Evolutionary conservation across 192 early-diverging fungal species (phyloP).

Genomic region (Tieghemiomyces parasiticus): DNA sequence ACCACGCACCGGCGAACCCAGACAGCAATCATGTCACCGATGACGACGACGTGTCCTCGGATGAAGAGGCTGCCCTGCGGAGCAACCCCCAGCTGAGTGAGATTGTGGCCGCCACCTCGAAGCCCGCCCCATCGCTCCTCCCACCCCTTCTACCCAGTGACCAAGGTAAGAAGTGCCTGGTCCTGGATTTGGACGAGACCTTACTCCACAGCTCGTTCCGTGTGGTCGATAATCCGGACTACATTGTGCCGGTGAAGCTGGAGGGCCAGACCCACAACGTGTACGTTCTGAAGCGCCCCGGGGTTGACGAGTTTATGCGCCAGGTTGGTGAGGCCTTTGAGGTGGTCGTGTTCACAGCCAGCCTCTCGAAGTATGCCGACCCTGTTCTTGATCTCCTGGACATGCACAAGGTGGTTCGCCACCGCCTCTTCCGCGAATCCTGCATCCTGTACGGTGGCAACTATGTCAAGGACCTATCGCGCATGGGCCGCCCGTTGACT

Average conservation of each 20-base stretch:
- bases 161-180: conserved; percentile 73
- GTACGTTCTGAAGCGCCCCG: conserved; percentile 91
- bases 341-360: conserved; percentile 91
- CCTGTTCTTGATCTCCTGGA: conserved; percentile 94
- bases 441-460: conserved; percentile 91
- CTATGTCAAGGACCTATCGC: conserved; percentile 92
- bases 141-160: conserved; percentile 52
- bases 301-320: conserved; percentile 86
- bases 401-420: conserved; percentile 64
- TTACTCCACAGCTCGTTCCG: conserved; percentile 91
- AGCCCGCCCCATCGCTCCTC: conserved; percentile 32
- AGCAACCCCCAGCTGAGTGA: conserved; percentile 24
- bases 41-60: conserved; percentile 20
- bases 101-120: conserved; percentile 26
- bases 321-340: conserved; percentile 78
- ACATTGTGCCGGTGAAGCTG: conserved; percentile 84
- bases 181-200: conserved; percentile 95
- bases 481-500: conserved; percentile 71
- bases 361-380: conserved; percentile 95
- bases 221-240: conserved; percentile 66
- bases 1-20: conserved; percentile 9
- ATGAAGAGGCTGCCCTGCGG: conserved; percentile 27
- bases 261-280: conserved; percentile 84
- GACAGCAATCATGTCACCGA: conserved; percentile 23
- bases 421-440: conserved; percentile 90